Base-by-base conservation (phyloP, 768 basidiomycete species). In the Suillus fuscotomentosus region DNA sequence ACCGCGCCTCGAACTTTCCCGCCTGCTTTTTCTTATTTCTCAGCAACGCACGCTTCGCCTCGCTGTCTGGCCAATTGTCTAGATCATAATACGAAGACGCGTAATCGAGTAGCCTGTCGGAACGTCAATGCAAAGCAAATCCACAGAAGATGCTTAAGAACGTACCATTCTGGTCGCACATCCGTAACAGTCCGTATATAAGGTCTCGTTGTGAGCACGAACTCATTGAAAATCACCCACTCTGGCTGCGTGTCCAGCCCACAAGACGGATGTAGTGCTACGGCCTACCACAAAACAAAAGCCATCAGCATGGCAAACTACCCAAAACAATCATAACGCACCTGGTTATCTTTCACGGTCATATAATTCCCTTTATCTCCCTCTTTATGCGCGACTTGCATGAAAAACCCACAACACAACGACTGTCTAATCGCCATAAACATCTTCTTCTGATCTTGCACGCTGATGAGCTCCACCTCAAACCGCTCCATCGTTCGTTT, bases 331-430 rank as follows among this genome's bases (percentile, higher is more conserved):
- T n/a, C 7, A 5, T 38, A 24, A 72, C 84, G 27, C 66, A 87
- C 92, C 81, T 97, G 96, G 68, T 96, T 92, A 75, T 99, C 97
- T 79, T 98, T 99, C 64, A 97, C 88, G 0, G 96, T 99, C 66
- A 90, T 66, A 73, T 99, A 99, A 60, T 83, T 85, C 3, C 89
- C 86, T 76, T 94, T 95, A 72, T 94, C 92, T 3, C 93, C 92
- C 72, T 97, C 95, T 74, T 93, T 92, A 76, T 97, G 95, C 7
- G 96, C 97, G 13, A 95, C 87, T 73, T 98, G 97, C 96, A 97
- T 98, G 79, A 98, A 99, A 84, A 93, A 99, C 1, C 96, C 97
- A 70, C 90, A 91, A 7, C 92, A 90, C 24, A 99, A 81, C 0
- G 90, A 89, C 75, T 88, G 88, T 39, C 94, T 86, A 63, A 99